These are phyloP conservation scores for Gossypium schwendimanii DNA, from an alignment of 441 rosid species.

Conservation along the genomic window DNA sequence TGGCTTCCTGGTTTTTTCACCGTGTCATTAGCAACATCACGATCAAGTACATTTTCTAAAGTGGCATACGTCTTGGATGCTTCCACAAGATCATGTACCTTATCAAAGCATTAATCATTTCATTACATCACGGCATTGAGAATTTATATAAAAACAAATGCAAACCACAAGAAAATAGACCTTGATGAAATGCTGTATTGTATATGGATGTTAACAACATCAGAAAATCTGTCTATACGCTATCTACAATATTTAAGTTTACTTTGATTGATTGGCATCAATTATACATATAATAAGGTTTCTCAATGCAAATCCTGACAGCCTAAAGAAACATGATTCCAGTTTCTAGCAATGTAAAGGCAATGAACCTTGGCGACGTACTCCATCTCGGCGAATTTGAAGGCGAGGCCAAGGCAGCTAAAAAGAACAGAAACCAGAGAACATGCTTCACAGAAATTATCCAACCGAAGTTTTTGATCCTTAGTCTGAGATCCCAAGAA, in stretches of 20 bases:
- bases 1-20: constrained; percentile 75
- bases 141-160: background rate
- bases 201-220: background rate
- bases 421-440: constrained; percentile 73
- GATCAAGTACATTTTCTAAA: constrained; percentile 51
- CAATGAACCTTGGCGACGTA: constrained; percentile 58
- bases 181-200: background rate
- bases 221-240: background rate
- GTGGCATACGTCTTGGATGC: constrained; percentile 53
- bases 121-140: background rate
- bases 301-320: background rate
- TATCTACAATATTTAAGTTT: no score
- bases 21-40: constrained; percentile 45
- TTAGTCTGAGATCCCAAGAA: constrained; percentile 24
- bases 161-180: background rate
- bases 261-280: background rate
- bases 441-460: constrained; percentile 61
- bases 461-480: constrained; percentile 42
- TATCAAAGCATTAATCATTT: constrained; percentile 4
- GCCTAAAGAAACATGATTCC: background rate
- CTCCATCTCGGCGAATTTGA: constrained; percentile 84
- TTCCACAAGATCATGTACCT: constrained; percentile 57
- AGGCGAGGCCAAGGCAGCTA: constrained; percentile 76
- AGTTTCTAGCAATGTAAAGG: background rate
- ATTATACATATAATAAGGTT: background rate